Evolutionary conservation across 768 basidiomycete species (phyloP).

Genomic region (Tubosaeta sp.): DNA sequence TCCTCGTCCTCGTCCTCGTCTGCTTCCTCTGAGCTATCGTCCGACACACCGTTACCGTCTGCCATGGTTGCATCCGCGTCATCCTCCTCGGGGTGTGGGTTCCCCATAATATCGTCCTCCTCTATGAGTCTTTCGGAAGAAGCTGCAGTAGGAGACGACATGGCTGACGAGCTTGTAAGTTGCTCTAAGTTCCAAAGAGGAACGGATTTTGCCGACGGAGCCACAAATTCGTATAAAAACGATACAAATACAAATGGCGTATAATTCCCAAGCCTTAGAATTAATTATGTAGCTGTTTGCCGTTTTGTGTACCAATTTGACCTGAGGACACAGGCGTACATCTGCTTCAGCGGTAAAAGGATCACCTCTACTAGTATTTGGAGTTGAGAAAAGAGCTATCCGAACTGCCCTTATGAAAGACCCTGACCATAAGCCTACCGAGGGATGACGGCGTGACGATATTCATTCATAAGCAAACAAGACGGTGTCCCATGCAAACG

Average conservation of each 20-base stretch:
- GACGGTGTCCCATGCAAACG: no score
- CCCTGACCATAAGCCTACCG: no score
- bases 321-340: no score
- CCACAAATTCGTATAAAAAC: slow-evolving; percentile 11
- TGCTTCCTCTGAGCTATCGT: slow-evolving; percentile 86
- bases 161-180: slow-evolving; percentile 32
- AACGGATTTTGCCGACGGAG: slow-evolving; percentile 26
- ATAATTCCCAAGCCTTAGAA: neutral
- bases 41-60: slow-evolving; percentile 44
- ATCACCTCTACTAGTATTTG: no score
- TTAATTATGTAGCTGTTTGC: no score
- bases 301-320: no score
- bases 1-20: slow-evolving; percentile 91
- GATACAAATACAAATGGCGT: neutral
- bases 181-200: neutral
- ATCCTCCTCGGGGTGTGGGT: slow-evolving; percentile 45
- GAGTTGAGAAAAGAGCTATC: no score
- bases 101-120: slow-evolving; percentile 62
- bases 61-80: slow-evolving; percentile 53
- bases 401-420: no score
- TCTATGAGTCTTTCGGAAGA: slow-evolving; percentile 30
- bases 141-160: slow-evolving; percentile 52
- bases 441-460: no score
- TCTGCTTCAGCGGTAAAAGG: no score
- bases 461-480: no score